phyloP scores from a whole-genome alignment of 352 stramenopile genomes.

The Globisporangium megalacanthum region DNA sequence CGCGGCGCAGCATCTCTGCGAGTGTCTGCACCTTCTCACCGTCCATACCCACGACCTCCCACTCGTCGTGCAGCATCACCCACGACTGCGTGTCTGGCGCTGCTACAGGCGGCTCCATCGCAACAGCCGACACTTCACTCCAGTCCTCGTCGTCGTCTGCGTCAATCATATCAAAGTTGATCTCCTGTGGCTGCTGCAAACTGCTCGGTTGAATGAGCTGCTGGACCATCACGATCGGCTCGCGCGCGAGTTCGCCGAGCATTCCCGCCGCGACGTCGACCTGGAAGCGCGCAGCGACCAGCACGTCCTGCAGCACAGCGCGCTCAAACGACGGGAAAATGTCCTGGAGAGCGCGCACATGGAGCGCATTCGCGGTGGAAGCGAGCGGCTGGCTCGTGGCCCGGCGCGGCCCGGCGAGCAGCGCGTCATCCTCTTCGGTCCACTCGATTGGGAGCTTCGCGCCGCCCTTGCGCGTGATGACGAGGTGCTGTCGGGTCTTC shows the following conservation, averaged over 20 bases:
- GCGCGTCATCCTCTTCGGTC: slow-evolving; percentile 7
- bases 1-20: slow-evolving; percentile 37
- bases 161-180: slow-evolving; percentile 33
- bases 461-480: neutral
- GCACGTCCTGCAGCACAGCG: slow-evolving; percentile 54
- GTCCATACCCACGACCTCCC: slow-evolving; percentile 52
- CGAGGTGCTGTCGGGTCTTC: too few relatives aligned
- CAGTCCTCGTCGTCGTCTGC: slow-evolving; percentile 41
- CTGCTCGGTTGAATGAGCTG: neutral
- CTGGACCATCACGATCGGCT: slow-evolving; percentile 6
- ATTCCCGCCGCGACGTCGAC: slow-evolving; percentile 58
- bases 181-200: slow-evolving; percentile 1
- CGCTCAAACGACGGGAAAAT: slow-evolving; percentile 46
- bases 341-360: slow-evolving; percentile 41
- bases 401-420: slow-evolving; percentile 16
- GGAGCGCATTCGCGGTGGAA: slow-evolving; percentile 31
- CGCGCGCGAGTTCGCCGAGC: slow-evolving; percentile 43
- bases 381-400: slow-evolving; percentile 22
- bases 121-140: slow-evolving; percentile 39
- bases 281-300: slow-evolving; percentile 54
- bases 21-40: slow-evolving; percentile 45
- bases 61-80: slow-evolving; percentile 46
- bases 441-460: slow-evolving; percentile 1
- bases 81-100: slow-evolving; percentile 40
- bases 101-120: neutral